phyloP scores from a whole-genome alignment of 2,329 filamentous ascomycete species.

The Hypoxylon sp. region DNA sequence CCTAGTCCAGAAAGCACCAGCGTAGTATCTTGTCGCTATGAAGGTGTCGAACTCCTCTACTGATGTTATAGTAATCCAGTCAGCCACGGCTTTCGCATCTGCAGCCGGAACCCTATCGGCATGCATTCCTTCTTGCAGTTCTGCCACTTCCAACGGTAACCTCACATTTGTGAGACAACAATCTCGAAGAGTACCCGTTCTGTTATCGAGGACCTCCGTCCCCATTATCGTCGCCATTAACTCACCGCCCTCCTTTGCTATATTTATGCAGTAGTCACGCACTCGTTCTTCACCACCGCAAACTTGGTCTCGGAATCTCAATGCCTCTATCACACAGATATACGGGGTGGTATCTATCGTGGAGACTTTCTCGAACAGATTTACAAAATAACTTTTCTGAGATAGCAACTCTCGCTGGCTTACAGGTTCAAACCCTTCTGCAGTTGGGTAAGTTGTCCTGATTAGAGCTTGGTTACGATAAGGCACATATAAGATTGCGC shows the following conservation, averaged over 20 bases:
- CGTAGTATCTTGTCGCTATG: conserved; percentile 51
- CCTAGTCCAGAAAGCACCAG: conserved; percentile 50
- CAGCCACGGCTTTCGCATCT: conserved; percentile 47
- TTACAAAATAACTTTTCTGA: conserved; percentile 68
- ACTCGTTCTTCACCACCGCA: conserved; percentile 77
- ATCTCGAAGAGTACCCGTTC: conserved; percentile 64
- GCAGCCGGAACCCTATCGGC: conserved; percentile 37
- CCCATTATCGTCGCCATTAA: conserved; percentile 70
- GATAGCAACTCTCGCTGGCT: conserved; percentile 34
- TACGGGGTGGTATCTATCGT: conserved; percentile 76
- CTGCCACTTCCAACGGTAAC: conserved; percentile 63
- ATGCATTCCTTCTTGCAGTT: conserved; percentile 4
- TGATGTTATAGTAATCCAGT: conserved; percentile 53
- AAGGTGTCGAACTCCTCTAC: conserved; percentile 53
- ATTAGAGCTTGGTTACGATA: conserved; percentile 76
- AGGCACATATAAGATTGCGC: conserved; percentile 79
- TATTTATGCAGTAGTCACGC: conserved; percentile 67
- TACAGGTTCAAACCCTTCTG: conserved; percentile 73
- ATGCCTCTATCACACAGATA: conserved; percentile 72
- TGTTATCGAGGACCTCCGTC: conserved; percentile 74
- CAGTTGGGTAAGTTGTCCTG: conserved; percentile 77
- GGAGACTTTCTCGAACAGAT: conserved; percentile 76
- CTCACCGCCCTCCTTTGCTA: conserved; percentile 70
- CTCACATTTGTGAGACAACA: conserved; percentile 75
- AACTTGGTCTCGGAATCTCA: conserved; percentile 72